These are phyloP conservation scores for Secale cereale DNA, from an alignment of 176 grass and related monocot species.

Conservation along the genomic window DNA sequence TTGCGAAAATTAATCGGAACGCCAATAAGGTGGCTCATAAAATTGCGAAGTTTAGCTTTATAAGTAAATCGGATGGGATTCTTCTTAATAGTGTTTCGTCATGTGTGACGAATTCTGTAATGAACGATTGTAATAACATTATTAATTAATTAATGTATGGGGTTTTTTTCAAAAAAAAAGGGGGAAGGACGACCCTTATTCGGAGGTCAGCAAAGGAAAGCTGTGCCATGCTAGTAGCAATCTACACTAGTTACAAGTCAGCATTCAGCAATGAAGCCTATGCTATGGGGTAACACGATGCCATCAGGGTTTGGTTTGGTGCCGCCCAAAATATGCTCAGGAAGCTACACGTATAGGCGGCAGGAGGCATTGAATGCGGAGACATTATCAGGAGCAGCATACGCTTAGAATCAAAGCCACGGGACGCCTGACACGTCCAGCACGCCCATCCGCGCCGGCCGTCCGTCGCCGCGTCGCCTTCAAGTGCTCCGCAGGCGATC, in stretches of 20 bases:
- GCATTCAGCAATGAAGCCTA: background rate
- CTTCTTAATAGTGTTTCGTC: no score
- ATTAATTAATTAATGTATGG: no score
- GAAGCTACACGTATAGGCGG: no score
- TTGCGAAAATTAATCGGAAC: no score
- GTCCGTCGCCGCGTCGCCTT: background rate
- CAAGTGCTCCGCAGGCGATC: background rate
- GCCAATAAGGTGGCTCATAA: no score
- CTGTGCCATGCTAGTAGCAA: background rate
- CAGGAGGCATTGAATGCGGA: slow-evolving; percentile 31
- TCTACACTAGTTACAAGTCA: background rate
- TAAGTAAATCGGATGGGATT: no score
- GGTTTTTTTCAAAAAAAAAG: no score
- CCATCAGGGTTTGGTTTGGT: slow-evolving; percentile 23
- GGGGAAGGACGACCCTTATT: no score
- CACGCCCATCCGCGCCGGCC: background rate
- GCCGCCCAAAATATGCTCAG: background rate
- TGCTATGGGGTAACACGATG: background rate
- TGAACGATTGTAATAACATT: no score
- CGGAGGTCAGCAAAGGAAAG: background rate
- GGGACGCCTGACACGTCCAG: background rate
- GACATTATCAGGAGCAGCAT: slow-evolving; percentile 32
- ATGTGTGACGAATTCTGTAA: no score
- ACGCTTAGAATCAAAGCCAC: slow-evolving; percentile 58
- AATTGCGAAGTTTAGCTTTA: no score